Evolutionary conservation across 2,329 filamentous ascomycete genomes (phyloP).

Genomic region (Penicillium sp.): DNA sequence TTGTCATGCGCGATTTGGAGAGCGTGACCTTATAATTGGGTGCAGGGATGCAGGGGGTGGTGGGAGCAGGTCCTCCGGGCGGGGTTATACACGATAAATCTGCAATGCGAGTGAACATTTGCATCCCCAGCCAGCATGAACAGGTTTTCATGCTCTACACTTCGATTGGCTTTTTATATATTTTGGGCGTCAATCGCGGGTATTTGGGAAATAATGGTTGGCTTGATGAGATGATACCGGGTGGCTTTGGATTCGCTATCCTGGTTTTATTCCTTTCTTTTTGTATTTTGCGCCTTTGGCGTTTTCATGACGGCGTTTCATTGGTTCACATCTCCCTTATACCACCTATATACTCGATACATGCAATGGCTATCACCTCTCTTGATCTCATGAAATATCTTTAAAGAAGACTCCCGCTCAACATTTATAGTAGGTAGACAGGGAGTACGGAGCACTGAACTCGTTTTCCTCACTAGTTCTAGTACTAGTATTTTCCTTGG

Average conservation of each 20-base stretch:
- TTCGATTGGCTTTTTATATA: not conserved
- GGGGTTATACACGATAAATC: not conserved
- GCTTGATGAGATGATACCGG: not conserved
- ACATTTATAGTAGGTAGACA: not conserved
- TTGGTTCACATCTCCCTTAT: conserved; percentile 8
- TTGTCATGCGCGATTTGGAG: conserved; percentile 80
- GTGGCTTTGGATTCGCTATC: not conserved
- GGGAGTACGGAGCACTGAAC: not conserved
- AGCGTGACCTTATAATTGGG: conserved; percentile 36
- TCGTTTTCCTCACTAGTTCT: not conserved
- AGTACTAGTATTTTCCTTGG: no score
- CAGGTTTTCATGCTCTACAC: conserved; percentile 10
- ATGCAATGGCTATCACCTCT: not conserved
- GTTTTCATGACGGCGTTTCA: conserved; percentile 8
- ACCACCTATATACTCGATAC: conserved; percentile 12
- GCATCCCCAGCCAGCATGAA: conserved; percentile 6
- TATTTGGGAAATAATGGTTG: not conserved
- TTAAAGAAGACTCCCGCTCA: not conserved
- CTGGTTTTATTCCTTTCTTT: not conserved
- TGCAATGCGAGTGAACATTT: not conserved
- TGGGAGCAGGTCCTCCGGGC: conserved; percentile 10
- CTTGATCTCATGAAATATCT: not conserved
- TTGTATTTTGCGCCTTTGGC: conserved; percentile 1
- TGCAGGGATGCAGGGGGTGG: not conserved
- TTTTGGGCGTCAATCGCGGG: conserved; percentile 6